Evolutionary conservation across 1,284 basidiomycete genomes (phyloP).

Genomic region (Hortiboletus rubellus): DNA sequence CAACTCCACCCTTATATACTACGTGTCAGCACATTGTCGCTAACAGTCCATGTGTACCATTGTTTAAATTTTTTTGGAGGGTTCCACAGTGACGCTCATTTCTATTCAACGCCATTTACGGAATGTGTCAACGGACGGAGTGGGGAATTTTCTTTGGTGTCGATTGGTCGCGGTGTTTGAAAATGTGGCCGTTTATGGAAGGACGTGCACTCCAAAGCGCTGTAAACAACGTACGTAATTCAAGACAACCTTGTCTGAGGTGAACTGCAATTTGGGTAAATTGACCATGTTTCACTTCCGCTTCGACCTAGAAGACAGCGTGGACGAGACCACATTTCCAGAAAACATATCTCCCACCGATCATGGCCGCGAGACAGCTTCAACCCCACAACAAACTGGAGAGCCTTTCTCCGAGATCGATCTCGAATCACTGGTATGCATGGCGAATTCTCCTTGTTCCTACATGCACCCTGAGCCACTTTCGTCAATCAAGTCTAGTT

Average conservation of each 20-base stretch:
- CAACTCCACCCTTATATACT: not conserved
- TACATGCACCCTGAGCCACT: slow-evolving; percentile 13
- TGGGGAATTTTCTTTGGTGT: not conserved
- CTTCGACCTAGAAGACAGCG: slow-evolving; percentile 55
- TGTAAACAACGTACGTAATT: slow-evolving; percentile 1
- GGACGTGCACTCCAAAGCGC: not conserved
- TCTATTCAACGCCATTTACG: slow-evolving; percentile 10
- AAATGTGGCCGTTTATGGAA: not conserved
- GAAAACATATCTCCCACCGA: not conserved
- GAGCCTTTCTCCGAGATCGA: slow-evolving; percentile 36
- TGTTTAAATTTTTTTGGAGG: not conserved
- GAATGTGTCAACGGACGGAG: not conserved
- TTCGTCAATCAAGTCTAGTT: slow-evolving; percentile 43
- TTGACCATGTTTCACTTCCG: slow-evolving; percentile 51
- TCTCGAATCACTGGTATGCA: slow-evolving; percentile 39
- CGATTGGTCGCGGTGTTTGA: not conserved
- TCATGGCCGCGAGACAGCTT: slow-evolving; percentile 1
- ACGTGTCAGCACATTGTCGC: not conserved
- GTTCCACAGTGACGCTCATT: not conserved
- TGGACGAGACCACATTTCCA: slow-evolving; percentile 30
- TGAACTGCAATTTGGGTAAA: too few species aligned
- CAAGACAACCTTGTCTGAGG: too few species aligned
- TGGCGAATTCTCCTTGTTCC: not conserved
- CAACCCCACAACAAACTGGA: not conserved
- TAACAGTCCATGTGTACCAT: not conserved